A percentile compares a stretch with the other conserved stretches of the same genome.
Evolutionary conservation across 441 rosid species (phyloP).

Genomic region (Populus hybrid): DNA sequence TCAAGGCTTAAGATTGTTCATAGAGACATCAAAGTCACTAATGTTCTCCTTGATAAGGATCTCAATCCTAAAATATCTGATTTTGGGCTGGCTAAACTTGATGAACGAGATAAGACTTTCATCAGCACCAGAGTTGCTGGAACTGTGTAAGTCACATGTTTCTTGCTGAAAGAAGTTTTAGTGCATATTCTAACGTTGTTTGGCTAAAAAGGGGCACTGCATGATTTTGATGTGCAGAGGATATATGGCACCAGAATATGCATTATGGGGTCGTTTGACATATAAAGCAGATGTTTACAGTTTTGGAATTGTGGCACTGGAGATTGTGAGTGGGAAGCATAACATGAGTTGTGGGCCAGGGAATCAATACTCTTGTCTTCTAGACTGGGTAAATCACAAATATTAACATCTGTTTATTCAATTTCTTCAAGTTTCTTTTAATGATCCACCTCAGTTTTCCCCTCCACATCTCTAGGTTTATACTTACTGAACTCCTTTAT

Average conservation of each 20-base stretch:
- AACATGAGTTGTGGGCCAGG: slow-evolving; percentile 49
- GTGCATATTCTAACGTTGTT: neutral
- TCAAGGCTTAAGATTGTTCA: slow-evolving; percentile 62
- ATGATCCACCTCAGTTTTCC: neutral
- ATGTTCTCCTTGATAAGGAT: slow-evolving; percentile 15
- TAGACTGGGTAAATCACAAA: slow-evolving; percentile 41
- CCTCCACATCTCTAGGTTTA: neutral
- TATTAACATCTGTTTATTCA: neutral
- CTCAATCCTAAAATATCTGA: slow-evolving; percentile 67
- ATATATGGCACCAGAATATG: slow-evolving; percentile 23
- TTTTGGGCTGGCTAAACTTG: slow-evolving; percentile 71
- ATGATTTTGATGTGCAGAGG: slow-evolving; percentile 26
- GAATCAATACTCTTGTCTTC: slow-evolving; percentile 52
- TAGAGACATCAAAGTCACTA: slow-evolving; percentile 67
- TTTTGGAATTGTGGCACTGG: slow-evolving; percentile 34
- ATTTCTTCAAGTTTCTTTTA: neutral
- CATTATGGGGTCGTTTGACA: slow-evolving; percentile 55
- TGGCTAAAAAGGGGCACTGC: neutral
- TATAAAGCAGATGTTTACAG: slow-evolving; percentile 61
- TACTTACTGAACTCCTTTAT: neutral
- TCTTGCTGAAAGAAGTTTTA: neutral
- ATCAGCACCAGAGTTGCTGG: slow-evolving; percentile 79
- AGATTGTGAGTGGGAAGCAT: slow-evolving; percentile 40
- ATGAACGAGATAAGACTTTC: slow-evolving; percentile 69
- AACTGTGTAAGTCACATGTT: slow-evolving; percentile 47